Base-by-base conservation (phyloP, 2,329 filamentous ascomycete genomes). In the Cercospora sojina region DNA sequence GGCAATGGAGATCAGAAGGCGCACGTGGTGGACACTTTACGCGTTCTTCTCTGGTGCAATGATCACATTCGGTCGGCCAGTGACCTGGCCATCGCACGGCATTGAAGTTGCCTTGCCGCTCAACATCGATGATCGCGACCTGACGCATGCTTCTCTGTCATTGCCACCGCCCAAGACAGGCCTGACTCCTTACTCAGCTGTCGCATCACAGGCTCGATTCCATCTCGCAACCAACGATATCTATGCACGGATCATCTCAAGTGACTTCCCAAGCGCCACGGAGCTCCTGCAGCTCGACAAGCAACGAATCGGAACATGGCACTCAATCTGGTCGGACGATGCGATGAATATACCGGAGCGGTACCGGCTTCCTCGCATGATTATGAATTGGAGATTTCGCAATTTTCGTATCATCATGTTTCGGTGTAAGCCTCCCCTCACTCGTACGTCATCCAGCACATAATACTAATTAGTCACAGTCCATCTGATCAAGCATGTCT, bases 341-440 rank as follows among this genome's bases (percentile, higher is more conserved):
- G 62, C 72, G n/a, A 72, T 74, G 3, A 61, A 64, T 0, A 71
- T 81, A 3, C 78, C 79, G 1, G 62, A 73, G 1, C 76, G 77
- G 49, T 83, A 79, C 62, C 74, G 76, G 0, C 76, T 82, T 10
- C 75, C 78, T 1, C 80, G 82, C 25, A 77, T 77, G 3, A 78
- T 83, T 20, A 80, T 82, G 73, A 76, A 76, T 57, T 83, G 81
- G 80, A 76, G 82, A 12, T 76, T 77, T 43, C 76, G 79, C 6
- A 84, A 84, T 62, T 74, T 84, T 43, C 77, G 80, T 18, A 82
- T 84, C 69, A 80, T 84, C 61, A 82, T 83, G 77, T 83, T 82
- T 66, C 74, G 82, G 3, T 79, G 51, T 55, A 55, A 55, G 51
- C 9, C 7, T 55, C 16, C 13, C 51, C 29, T 23, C 23, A 27